Conservation (phyloP, 2,329 filamentous ascomycete species). For the Ceratocystiopsis sp. region DNA sequence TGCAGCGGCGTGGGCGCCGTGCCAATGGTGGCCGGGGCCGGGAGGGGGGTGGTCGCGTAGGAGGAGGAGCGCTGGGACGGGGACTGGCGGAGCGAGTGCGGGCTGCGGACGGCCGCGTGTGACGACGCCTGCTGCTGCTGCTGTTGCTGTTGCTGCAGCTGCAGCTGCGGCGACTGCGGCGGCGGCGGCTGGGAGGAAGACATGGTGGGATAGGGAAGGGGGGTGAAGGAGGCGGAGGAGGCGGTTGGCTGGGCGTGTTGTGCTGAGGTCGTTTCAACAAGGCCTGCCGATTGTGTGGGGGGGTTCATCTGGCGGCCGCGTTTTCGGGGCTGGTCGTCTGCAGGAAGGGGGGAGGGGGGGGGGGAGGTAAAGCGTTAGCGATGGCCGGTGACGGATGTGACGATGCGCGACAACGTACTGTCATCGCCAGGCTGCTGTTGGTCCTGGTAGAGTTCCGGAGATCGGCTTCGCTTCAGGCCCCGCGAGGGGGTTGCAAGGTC, state of each 20-base stretch:
- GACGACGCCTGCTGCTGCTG: not conserved
- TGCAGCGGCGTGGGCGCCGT: no score
- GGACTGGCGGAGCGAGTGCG: no score
- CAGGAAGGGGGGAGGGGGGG: conserved; percentile 11
- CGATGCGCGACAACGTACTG: no score
- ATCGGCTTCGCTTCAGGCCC: conserved; percentile 65
- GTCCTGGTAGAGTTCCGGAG: conserved; percentile 45
- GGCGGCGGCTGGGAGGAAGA: not conserved
- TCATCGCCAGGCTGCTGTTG: conserved; percentile 48
- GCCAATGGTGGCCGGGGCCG: conserved; percentile 19
- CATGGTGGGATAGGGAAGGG: no score
- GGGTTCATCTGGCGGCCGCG: conserved; percentile 45
- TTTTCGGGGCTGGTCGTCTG: conserved; percentile 36
- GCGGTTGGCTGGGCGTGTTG: not conserved
- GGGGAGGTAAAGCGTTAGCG: not conserved
- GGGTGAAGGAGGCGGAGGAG: not conserved
- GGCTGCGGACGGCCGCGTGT: no score
- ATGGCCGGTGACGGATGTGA: no score
- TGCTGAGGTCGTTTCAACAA: no score
- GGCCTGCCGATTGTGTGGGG: no score
- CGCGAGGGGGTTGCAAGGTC: conserved; percentile 23
- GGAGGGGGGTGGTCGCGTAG: conserved; percentile 30
- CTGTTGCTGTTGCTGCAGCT: not conserved
- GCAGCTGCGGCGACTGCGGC: not conserved
- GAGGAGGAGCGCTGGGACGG: no score